Base-by-base conservation (phyloP, 139 green algal species). In the Haematococcus sp. region DNA sequence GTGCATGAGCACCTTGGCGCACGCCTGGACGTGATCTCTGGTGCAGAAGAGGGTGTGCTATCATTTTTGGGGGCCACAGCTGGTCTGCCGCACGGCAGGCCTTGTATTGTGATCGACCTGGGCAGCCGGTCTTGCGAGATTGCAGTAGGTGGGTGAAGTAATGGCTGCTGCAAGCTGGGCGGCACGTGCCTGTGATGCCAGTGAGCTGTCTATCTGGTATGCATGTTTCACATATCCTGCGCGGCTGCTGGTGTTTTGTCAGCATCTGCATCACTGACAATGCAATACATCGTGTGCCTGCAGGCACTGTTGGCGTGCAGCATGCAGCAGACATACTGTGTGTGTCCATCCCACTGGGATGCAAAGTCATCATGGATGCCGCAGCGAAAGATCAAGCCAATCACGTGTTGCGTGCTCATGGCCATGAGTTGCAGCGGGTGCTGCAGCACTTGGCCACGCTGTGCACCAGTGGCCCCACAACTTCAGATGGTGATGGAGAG, bases 111-210 rank as follows among this genome's bases (percentile, higher is more conserved):
- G 11, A 61, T 79, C 2, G 74, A 79, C 15, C 51, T 79, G 74
- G 74, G 74, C 5, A 64, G 74, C 30, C 52, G 74, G 3, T 79
- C 74, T 2, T 73, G 63, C 1, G 74, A 79, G 74, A 34, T 79
- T 22, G 46, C 71, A n/a, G 35, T 34, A 27, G 74, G 74, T 79
- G 31, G 11, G 68, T 33, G 60, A 3, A 27, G 13, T 52, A 13
- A 5, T 51, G 33, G 32, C 31, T 17, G 31, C 34, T 27, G 16
- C n/a, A 49, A 28, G 61, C 61, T 68, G 31, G 61, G 31, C 31
- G 22, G n/a, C 32, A 28, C 33, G 34, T 30, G 16, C 23, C 7
- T 28, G 17, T 40, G 3, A 22, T 9, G 58, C 58, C 9, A 30
- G 11, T 40, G n/a, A 11, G 25, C 58, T 16, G 34, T 30, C 11